These are phyloP conservation scores for Heterobasidion parviporum DNA, from an alignment of 1,284 basidiomycete genomes.

Conservation along the genomic window DNA sequence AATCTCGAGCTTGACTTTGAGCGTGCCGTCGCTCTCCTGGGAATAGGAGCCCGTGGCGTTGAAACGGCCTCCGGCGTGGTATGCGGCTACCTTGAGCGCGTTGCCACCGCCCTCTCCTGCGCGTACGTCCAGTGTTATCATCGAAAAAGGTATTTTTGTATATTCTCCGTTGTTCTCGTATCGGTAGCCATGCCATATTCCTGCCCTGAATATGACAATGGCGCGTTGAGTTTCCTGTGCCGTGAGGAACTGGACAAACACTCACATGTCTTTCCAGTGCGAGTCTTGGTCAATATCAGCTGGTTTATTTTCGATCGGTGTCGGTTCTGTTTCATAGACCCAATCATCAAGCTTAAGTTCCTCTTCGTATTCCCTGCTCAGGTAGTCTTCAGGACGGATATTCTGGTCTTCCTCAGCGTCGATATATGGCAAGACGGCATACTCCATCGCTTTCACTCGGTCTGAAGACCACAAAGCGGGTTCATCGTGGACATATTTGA, in stretches of 20 bases:
- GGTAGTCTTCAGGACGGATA: not conserved
- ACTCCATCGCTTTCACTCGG: slow-evolving; percentile 1
- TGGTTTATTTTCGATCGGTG: no score
- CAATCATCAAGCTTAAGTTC: not conserved
- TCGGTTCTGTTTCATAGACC: not conserved
- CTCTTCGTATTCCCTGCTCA: not conserved
- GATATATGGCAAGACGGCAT: not conserved
- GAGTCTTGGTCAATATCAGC: no score
- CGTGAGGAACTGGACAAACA: no score
- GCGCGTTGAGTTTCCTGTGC: no score
- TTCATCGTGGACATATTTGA: not conserved
- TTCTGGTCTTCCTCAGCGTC: not conserved
- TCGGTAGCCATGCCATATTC: not conserved
- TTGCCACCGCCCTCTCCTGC: not conserved
- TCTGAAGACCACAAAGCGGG: slow-evolving; percentile 3
- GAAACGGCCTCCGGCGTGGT: not conserved
- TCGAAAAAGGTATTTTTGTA: not conserved
- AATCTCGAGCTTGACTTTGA: not conserved
- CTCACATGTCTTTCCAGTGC: no score
- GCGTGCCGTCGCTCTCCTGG: not conserved
- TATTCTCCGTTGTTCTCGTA: not conserved
- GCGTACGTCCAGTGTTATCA: not conserved
- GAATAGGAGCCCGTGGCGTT: not conserved
- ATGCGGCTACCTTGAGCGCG: not conserved
- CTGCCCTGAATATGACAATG: not conserved